Conservation (phyloP, 768 basidiomycete species). For the Leucocoprinus birnbaumii region DNA sequence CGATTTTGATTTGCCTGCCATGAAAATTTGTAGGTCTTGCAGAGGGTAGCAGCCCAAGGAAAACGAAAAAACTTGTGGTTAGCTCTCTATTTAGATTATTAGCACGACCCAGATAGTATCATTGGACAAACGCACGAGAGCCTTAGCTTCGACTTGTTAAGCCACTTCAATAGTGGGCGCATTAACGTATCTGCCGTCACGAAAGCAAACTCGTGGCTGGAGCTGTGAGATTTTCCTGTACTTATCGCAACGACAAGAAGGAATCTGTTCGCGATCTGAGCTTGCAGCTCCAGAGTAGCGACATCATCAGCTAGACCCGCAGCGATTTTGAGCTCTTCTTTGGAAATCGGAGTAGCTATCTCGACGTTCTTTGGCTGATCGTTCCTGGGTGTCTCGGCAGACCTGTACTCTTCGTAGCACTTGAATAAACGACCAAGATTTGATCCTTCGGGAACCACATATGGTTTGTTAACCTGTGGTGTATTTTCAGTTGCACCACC, state of each 20-base stretch:
- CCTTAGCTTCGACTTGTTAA: conserved; percentile 20
- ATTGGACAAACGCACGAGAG: conserved; percentile 25
- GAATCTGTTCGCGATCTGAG: conserved; percentile 19
- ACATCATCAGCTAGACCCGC: not conserved
- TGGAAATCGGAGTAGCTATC: not conserved
- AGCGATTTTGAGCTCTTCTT: not conserved
- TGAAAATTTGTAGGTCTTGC: conserved; percentile 15
- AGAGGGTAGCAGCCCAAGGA: conserved; percentile 42
- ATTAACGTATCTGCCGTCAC: conserved; percentile 21
- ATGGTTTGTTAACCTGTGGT: not conserved
- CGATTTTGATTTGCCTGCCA: conserved; percentile 18
- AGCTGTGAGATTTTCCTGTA: conserved; percentile 10
- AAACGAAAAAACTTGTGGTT: conserved; percentile 35
- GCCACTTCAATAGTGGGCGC: conserved; percentile 32
- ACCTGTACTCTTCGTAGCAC: conserved; percentile 5
- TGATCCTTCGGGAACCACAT: conserved; percentile 5
- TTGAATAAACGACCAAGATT: conserved; percentile 5
- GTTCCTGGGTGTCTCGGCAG: not conserved
- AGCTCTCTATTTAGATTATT: conserved; percentile 24
- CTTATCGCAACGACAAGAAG: conserved; percentile 15
- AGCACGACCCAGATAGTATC: not conserved
- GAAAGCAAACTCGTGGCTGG: conserved; percentile 21
- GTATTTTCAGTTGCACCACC: not conserved
- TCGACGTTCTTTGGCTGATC: not conserved
- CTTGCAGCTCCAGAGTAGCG: not conserved